Percentiles rank a stretch among this genome's conserved stretches.
phyloP scores from a whole-genome alignment of 129 eudicot species.

The Flaveria ramosissima region DNA sequence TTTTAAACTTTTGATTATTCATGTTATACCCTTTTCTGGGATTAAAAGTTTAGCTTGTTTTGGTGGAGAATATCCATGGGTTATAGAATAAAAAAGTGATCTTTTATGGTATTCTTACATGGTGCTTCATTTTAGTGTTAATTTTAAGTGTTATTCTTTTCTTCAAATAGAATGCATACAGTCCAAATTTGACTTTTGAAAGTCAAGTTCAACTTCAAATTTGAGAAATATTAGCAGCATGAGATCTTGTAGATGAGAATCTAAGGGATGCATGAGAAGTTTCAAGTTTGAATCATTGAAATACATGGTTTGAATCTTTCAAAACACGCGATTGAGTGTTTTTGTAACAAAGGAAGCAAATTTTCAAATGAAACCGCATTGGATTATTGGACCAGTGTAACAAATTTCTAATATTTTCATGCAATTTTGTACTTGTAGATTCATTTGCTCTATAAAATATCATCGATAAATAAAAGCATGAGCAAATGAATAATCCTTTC shows the following conservation, averaged over 20 bases:
- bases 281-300: not conserved
- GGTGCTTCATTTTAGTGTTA: slow-evolving; percentile 11
- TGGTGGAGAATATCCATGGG: slow-evolving; percentile 24
- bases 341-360: slow-evolving; percentile 20
- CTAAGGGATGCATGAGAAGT: not conserved
- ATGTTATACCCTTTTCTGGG: slow-evolving; percentile 24
- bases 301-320: not conserved
- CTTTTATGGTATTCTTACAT: slow-evolving; percentile 13
- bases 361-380: not conserved
- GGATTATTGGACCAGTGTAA: not conserved
- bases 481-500: slow-evolving; percentile 48
- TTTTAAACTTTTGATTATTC: not conserved
- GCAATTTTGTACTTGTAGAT: slow-evolving; percentile 44
- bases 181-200: slow-evolving; percentile 4
- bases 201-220: slow-evolving; percentile 16
- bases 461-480: slow-evolving; percentile 37
- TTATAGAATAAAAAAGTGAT: not conserved
- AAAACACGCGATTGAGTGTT: not conserved
- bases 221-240: not conserved
- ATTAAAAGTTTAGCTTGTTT: slow-evolving; percentile 28
- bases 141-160: slow-evolving; percentile 4
- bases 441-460: slow-evolving; percentile 41
- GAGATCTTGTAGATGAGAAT: not conserved
- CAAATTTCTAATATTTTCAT: slow-evolving; percentile 33
- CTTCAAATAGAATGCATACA: too few relatives aligned